These are phyloP conservation scores for Capronia americana DNA, from an alignment of 2,329 filamentous ascomycete genomes.

Conservation along the genomic window DNA sequence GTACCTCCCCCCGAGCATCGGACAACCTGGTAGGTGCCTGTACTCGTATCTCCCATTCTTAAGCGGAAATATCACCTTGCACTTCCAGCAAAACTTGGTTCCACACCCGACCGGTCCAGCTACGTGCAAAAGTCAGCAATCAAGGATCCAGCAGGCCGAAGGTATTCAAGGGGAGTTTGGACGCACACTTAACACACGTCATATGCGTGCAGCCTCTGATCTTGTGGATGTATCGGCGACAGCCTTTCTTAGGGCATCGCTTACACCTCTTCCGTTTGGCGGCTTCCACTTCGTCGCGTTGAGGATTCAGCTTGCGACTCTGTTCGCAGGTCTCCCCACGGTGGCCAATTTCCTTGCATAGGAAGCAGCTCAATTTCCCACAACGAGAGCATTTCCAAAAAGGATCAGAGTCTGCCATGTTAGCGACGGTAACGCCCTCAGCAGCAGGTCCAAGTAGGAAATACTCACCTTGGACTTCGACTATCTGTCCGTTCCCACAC, in stretches of 20 bases:
- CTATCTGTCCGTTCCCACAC: constrained; percentile 4
- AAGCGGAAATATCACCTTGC: constrained; percentile 4
- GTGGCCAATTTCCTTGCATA: neutral
- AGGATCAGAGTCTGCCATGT: neutral
- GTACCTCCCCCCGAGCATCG: neutral
- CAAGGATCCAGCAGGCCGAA: neutral
- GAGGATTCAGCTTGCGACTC: constrained; percentile 2
- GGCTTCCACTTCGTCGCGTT: constrained; percentile 3
- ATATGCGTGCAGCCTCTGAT: constrained; percentile 7
- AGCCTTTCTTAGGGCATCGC: constrained; percentile 2
- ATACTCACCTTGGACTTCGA: neutral
- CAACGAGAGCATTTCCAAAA: constrained; percentile 1
- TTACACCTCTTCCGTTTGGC: neutral
- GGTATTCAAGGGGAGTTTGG: neutral
- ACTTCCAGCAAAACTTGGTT: constrained; percentile 6
- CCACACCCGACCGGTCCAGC: neutral
- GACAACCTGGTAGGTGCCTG: neutral
- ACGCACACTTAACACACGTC: constrained; percentile 6
- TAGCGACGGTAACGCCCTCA: neutral
- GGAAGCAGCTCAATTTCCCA: constrained; percentile 4
- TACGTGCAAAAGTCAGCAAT: neutral
- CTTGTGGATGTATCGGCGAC: neutral
- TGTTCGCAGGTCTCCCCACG: constrained; percentile 5
- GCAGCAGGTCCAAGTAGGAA: neutral
- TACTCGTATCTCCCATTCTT: constrained; percentile 7